Evolutionary conservation across 108 stramenopile species (phyloP), one percentile per base, ranked within the genome.

Genomic region (Chaetoceros muelleri): DNA sequence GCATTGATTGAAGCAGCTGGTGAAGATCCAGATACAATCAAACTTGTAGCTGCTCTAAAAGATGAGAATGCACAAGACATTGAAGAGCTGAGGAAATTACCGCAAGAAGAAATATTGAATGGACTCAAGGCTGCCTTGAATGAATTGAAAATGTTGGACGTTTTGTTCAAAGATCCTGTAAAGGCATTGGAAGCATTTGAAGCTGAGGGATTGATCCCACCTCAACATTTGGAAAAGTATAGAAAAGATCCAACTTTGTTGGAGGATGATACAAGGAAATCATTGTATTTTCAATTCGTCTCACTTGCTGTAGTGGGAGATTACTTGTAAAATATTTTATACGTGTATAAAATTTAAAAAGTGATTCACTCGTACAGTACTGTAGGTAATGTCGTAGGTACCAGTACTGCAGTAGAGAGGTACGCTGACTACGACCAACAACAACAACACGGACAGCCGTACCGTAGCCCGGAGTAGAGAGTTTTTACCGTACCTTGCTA

Each of bases 141-240:
- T 44, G 79, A 85, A 58, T 30, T 85, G 40, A 72, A 75, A 26
- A 59, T 71, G 1, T 48, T 80, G 25, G 84, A 85, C 46, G 55
- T 64, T 45, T 60, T 85, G 27, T 85, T 85, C 55, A 44, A 67
- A 28, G 75, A 85, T 57, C 71, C 71, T 28, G 71, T 72, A 45
- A 57, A 57, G 53, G 84, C 84, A 21, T 67, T 85, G 18, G 46
- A 30, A 20, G 80, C 65, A 59, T 68, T 82, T 70, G 67, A 80
- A 48, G 66, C 76, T 45, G 84, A 78, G 54, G 84, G 84, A n/a
- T 55, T 85, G 78, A 80, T 85, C 26, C 53, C 61, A 24, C 66
- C 73, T 47, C 67, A 66, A 25, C 67, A 75, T 46, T 28, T 84
- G 23, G 61, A 74, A n/a, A 61, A 67, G 30, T 84, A 84, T 52